These are phyloP conservation scores for Coleophoma crateriformis DNA, from an alignment of 2,329 filamentous ascomycete genomes.

Conservation along the genomic window DNA sequence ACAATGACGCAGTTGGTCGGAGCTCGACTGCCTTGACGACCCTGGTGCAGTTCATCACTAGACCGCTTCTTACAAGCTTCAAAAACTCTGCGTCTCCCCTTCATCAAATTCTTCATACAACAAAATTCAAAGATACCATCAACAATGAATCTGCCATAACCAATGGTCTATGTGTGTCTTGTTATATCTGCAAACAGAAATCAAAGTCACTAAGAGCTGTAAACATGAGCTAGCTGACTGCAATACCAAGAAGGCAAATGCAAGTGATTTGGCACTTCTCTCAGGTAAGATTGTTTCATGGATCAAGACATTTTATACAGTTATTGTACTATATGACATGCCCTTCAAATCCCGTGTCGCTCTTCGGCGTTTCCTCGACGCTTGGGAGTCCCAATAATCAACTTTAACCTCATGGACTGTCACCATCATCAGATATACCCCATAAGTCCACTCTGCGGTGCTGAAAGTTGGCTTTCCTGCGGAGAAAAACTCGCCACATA, in stretches of 20 bases:
- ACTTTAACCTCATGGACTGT: conserved; percentile 66
- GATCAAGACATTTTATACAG: conserved; percentile 19
- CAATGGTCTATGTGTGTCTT: too few species aligned
- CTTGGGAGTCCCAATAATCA: conserved; percentile 44
- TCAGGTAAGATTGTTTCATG: neutral
- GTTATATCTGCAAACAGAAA: too few species aligned
- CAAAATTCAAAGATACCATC: too few species aligned
- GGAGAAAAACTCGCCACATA: conserved; percentile 53
- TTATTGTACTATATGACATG: conserved; percentile 21
- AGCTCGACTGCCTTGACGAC: neutral
- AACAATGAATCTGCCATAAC: too few species aligned
- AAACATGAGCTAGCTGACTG: too few species aligned
- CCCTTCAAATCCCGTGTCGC: conserved; percentile 7
- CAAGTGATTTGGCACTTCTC: too few species aligned
- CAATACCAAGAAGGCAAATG: too few species aligned
- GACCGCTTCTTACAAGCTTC: neutral
- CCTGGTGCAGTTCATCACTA: neutral
- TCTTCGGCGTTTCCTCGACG: conserved; percentile 49
- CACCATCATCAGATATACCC: conserved; percentile 23
- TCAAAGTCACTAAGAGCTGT: too few species aligned
- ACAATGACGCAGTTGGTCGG: neutral
- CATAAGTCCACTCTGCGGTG: conserved; percentile 59
- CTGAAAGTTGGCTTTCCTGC: conserved; percentile 49
- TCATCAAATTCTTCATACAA: neutral
- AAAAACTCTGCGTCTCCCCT: neutral